Evolutionary conservation across 176 grass and related monocot species (phyloP), one percentile per base, ranked within the genome.

Genomic region (Phyllostachys edulis): DNA sequence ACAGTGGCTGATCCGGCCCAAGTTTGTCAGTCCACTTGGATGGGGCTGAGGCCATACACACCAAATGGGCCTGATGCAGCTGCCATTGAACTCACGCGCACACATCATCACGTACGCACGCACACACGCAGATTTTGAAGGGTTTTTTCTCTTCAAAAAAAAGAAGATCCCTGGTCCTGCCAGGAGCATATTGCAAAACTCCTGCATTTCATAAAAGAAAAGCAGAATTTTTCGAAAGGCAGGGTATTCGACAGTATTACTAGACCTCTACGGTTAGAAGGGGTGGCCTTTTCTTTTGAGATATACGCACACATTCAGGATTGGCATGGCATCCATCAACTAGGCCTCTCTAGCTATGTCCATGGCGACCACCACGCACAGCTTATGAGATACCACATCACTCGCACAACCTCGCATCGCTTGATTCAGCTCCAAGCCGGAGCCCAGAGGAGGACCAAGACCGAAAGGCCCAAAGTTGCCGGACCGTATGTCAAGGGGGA

Each of bases 371-470:
- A 40, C 69, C 69, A 68, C 21, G 23, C 46, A 36, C 73, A 27
- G 32, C 29, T 17, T 5, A 50, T 4, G 44, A 51, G 15, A 51
- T 18, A 57, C n/a, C 36, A 38, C 74, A 18, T 56, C 52, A 8
- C 52, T 56, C 41, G 5, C 23, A 0, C 14, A 24, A 2, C 56
- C 12, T 3, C 13, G 1, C 42, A 20, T 62, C 6, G 6, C 76
- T 71, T 21, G 6, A 59, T 66, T 76, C n/a, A 12, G 15, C 71
- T 29, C 67, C 56, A 50, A 85, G 75, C 51, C 83, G 40, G 67
- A 77, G 40, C 75, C 39, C 83, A 20, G 66, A 77, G 52, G 18
- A 61, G 83, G 50, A 76, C 52, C 49, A 6, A 13, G 16, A 20
- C 21, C 16, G 3, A n/a, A 50, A 16, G 16, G 76, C 5, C 60